Evolutionary conservation across 768 basidiomycete species (phyloP), one percentile per base, ranked within the genome.

Genomic region (Pisolithus microcarpus): DNA sequence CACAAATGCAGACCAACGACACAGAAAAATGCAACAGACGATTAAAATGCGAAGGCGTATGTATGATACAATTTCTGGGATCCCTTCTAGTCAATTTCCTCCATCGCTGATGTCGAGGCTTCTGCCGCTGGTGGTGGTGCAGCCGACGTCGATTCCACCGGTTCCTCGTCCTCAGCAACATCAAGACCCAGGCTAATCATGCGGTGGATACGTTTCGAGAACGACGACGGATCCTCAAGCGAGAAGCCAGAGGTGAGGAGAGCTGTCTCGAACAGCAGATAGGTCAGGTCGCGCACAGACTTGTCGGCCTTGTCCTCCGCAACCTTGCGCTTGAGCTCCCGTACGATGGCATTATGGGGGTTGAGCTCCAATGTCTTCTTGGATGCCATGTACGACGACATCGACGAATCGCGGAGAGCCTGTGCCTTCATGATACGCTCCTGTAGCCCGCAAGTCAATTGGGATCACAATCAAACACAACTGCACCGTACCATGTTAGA

Each of bases 351-450:
- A 75, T 97, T 92, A 58, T 67, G 71, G 31, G 91, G 87, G 81
- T 97, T 96, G 58, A 97, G 81, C 75, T 97, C 95, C 55, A 97
- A 81, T 8, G 94, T 96, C 85, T 96, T 96, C 80, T 94, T 94
- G 54, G 86, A 89, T 26, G 91, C 90, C 95, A 97, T 98, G 80
- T 97, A 97, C 23, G 92, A 95, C 23, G 93, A 96, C 94, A 95
- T 95, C 54, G 88, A 91, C 16, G 91, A 90, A 69, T 95, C 92
- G 56, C 92, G 89, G 51, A 95, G 82, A 28, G 94, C 94, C 73
- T 98, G 94, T 11, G 95, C 93, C 75, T 95, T 95, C 95, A 98
- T 97, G 77, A 97, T 96, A 71, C 94, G 86, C 71, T 94, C 89
- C 82, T 84, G 59, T 39, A 62, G 42, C 44, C 0, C 36, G 31